Evolutionary conservation across 2,329 filamentous ascomycete species (phyloP), one percentile per base, ranked within the genome.

Genomic region (Neoscytalidium dimidiatum): DNA sequence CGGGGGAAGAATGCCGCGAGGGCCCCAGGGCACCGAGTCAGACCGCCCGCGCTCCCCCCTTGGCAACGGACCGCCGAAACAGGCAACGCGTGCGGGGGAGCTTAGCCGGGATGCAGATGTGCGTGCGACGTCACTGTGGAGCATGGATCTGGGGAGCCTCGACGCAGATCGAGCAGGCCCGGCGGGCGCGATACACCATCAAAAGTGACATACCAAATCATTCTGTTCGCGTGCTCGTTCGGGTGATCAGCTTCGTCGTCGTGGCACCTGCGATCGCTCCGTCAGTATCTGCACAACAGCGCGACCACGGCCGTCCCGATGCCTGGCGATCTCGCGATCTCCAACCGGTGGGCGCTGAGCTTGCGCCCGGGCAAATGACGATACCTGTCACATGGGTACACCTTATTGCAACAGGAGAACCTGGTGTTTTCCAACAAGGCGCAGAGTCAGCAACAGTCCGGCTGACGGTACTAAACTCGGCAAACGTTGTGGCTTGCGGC

Each of bases 141-240:
- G 64, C 43, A 49, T 23, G 48, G 23, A 48, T 62, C 49, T 61
- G 41, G 44, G 41, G 62, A 64, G 43, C 35, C 33, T 44, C 44
- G 56, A 56, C 61, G 56, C 48, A 53, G 46, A 46, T 63, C 33
- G 26, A 26, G 33, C 17, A 19, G 7, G 8, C 17, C 29, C 53
- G 38, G 44, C 43, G 60, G 53, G 35, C 53, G 53, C 35, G 23
- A 57, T n/a, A 46, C 62, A 43, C 29, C 51, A n/a, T n/a, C 9
- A 41, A 11, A 43, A 60, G 28, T n/a, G 35, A 72, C 79, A 66
- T 77, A 83, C 81, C 91, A 94, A 38, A 94, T 87, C 91, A 95
- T 95, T 56, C 91, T 83, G 71, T 90, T 92, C 7, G 92, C 92
- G 83, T 92, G 92, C 78, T 95, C 92, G 68, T 91, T 89, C 7